Evolutionary conservation across 106 monocot species (phyloP).

Genomic region (Chionographis japonica): DNA sequence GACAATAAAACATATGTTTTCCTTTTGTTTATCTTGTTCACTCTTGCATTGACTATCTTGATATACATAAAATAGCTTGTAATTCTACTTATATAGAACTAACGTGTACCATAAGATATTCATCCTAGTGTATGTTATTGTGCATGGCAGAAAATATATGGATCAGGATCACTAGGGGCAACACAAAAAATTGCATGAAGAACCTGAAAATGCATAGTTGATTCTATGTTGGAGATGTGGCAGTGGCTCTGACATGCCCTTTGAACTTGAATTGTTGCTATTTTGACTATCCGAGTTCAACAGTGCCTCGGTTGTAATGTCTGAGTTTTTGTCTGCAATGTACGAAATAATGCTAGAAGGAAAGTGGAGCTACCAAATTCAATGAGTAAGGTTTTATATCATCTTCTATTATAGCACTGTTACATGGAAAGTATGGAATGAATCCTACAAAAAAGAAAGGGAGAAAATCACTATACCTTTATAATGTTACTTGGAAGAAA

Average conservation of each 20-base stretch:
- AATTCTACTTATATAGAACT: no score
- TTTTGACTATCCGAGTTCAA: constrained; percentile 17
- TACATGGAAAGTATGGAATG: background rate
- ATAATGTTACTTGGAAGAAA: constrained; percentile 51
- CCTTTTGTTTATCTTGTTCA: no score
- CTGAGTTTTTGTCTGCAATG: constrained; percentile 69
- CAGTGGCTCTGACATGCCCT: constrained; percentile 23
- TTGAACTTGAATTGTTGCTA: constrained; percentile 10
- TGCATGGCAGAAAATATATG: no score
- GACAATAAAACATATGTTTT: no score
- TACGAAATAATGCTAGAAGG: constrained; percentile 61
- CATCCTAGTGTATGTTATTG: no score
- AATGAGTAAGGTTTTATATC: background rate
- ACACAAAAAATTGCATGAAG: no score
- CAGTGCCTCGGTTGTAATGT: constrained; percentile 46
- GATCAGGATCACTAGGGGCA: no score
- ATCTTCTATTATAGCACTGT: background rate
- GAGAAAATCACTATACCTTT: constrained; percentile 29
- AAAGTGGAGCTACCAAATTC: constrained; percentile 54
- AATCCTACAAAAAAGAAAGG: background rate
- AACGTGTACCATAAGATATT: no score
- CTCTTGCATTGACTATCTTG: no score
- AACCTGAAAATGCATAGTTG: no score
- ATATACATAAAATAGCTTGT: no score
- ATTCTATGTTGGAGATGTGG: background rate